phyloP scores from a whole-genome alignment of 371 early-diverging fungal genomes.

The Choanephora cucurbitarum region DNA sequence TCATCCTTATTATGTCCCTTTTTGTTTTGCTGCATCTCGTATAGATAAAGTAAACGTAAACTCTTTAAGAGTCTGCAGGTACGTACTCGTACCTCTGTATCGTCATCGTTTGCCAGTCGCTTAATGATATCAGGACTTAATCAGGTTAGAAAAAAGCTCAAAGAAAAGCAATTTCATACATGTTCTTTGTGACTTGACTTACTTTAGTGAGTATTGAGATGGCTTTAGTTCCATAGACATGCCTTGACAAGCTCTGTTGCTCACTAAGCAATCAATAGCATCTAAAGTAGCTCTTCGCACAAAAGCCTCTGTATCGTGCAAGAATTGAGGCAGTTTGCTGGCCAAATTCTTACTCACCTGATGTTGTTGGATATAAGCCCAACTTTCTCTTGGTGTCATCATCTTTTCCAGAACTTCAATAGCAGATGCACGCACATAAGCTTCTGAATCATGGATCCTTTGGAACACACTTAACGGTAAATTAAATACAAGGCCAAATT shows the following conservation, averaged over 20 bases:
- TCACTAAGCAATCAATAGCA: conserved; percentile 54
- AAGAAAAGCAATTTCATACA: background rate
- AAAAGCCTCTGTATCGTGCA: conserved; percentile 62
- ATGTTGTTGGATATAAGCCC: conserved; percentile 43
- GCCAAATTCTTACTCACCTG: conserved; percentile 27
- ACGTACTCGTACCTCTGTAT: conserved; percentile 57
- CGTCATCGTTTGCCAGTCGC: conserved; percentile 53
- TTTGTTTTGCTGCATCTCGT: conserved; percentile 34
- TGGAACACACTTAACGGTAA: conserved; percentile 46
- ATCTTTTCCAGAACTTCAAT: conserved; percentile 49
- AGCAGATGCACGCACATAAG: conserved; percentile 61
- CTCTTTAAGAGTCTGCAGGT: conserved; percentile 51
- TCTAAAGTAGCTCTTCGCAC: conserved; percentile 62
- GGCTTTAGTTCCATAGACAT: conserved; percentile 24
- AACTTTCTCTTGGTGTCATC: conserved; percentile 36
- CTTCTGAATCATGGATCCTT: conserved; percentile 52
- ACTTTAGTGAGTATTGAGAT: conserved; percentile 30
- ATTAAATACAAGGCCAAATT: conserved; percentile 50
- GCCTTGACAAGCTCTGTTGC: conserved; percentile 48
- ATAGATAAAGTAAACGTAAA: conserved; percentile 51
- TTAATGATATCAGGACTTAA: conserved; percentile 50
- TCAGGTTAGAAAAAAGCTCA: too few relatives aligned
- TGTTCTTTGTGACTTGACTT: background rate
- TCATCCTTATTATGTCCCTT: conserved; percentile 21
- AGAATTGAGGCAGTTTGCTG: conserved; percentile 41